Conservation (phyloP, 129 eudicot species). For the Artemisia tridentata region DNA sequence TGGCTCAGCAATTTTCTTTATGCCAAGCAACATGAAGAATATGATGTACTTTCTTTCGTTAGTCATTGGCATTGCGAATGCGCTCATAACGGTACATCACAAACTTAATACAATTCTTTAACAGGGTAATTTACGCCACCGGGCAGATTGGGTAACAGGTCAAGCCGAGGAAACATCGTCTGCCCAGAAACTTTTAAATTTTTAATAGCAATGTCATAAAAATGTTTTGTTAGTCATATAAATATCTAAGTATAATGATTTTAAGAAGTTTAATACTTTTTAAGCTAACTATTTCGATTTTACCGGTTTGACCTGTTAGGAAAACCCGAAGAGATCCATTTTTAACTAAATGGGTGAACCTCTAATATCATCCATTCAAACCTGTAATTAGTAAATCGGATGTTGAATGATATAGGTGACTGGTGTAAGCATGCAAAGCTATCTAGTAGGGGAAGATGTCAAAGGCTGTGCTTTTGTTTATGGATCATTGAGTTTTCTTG, state of each 20-base stretch:
- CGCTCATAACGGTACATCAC: constrained; percentile 65
- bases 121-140: neutral
- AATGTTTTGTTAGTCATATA: too few relatives aligned
- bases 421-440: constrained; percentile 92
- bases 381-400: neutral
- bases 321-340: neutral
- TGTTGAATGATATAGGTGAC: constrained; percentile 60
- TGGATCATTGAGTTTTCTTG: constrained; percentile 92
- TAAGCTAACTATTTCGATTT: too few relatives aligned
- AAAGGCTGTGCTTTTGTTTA: constrained; percentile 93
- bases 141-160: neutral
- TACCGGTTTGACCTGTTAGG: neutral
- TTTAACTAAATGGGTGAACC: neutral
- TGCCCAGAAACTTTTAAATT: neutral
- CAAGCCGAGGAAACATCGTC: neutral
- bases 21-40: constrained; percentile 58
- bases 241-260: neutral
- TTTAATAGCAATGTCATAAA: neutral
- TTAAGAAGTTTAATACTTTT: neutral
- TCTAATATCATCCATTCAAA: neutral
- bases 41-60: constrained; percentile 68
- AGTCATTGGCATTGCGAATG: constrained; percentile 84
- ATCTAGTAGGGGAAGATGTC: constrained; percentile 78
- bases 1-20: constrained; percentile 60
- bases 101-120: neutral